Evolutionary conservation across 441 rosid genomes (phyloP), one percentile per base, ranked within the genome.

Genomic region (Mallotus repandus): DNA sequence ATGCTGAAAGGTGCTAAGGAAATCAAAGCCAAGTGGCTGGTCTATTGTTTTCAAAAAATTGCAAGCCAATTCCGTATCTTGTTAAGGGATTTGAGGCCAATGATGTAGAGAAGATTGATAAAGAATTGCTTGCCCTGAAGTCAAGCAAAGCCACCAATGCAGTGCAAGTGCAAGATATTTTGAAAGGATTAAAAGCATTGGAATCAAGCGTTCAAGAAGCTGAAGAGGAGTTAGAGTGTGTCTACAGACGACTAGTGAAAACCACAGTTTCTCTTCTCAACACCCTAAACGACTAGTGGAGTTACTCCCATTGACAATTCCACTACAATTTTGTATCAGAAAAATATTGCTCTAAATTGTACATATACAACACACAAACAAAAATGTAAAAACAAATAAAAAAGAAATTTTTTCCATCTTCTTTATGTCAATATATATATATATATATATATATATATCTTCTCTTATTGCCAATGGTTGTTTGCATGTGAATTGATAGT

Each of bases 1-100:
- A 49, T 71, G 58, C 63, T 74, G 8, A 79, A 43, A 50, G 67
- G 71, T 57, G 74, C 68, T 56, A 75, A 38, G 22, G 66, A 63
- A 38, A 41, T 43, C 48, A 45, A 45, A 58, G 48, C 48, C 48
- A 2, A 67, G 43, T 25, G 19, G 35, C 59, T 13, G 55, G n/a
- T 53, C 54, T 14, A 0, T 21, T 13, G 49, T 69, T 18, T 56
- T 1, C 18, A 41, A 63, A 9, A 12, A 35, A n/a, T 41, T 63
- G 22, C 66, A 38, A 18, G 16, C 49, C 3, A 63, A 57, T 7
- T 2, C 2, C 35, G 13, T n/a, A n/a, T n/a, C n/a, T n/a, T n/a
- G n/a, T n/a, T n/a, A 5, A 9, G 3, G 29, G 46, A 25, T 32
- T 13, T 7, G 68, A 43, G 32, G 54, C 32, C 8, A 46, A 19